These are phyloP conservation scores for Cyclocybe aegerita DNA, from an alignment of 768 basidiomycete species.

Conservation along the genomic window DNA sequence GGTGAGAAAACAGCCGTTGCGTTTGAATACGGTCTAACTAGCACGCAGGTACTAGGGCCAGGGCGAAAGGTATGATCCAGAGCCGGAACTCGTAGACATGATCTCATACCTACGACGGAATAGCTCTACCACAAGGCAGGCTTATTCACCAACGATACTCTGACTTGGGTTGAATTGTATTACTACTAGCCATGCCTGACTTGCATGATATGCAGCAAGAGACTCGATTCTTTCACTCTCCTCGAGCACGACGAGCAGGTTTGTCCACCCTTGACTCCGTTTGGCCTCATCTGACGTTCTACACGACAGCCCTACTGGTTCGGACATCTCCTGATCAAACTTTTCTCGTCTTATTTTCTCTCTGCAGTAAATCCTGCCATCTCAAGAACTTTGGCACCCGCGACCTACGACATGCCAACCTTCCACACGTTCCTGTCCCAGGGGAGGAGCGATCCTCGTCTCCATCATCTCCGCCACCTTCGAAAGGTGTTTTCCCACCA, in stretches of 20 bases:
- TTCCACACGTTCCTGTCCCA: constrained; percentile 43
- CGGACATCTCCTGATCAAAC: constrained; percentile 4
- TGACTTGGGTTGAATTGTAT: constrained; percentile 2
- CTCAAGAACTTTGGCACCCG: constrained; percentile 75
- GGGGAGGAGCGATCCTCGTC: constrained; percentile 23
- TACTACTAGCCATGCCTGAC: constrained; percentile 68
- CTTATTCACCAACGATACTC: background rate
- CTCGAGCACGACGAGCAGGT: constrained; percentile 86
- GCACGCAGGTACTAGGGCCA: constrained; percentile 73
- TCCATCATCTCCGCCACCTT: constrained; percentile 22
- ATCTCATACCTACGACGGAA: background rate
- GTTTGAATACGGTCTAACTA: constrained; percentile 5
- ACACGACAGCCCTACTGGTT: constrained; percentile 53
- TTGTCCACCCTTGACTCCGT: constrained; percentile 19
- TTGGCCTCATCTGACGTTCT: background rate
- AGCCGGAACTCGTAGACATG: background rate
- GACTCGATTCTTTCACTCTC: constrained; percentile 73
- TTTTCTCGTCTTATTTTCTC: background rate
- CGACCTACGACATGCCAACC: constrained; percentile 70
- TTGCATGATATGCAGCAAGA: constrained; percentile 74
- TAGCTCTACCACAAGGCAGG: constrained; percentile 80
- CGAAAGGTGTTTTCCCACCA: constrained; percentile 7
- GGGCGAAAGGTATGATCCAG: constrained; percentile 70
- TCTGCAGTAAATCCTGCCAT: constrained; percentile 77
- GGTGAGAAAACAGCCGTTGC: constrained; percentile 35